Base-by-base conservation (phyloP, 371 early-diverging fungal genomes). In the Gilbertella persicaria region DNA sequence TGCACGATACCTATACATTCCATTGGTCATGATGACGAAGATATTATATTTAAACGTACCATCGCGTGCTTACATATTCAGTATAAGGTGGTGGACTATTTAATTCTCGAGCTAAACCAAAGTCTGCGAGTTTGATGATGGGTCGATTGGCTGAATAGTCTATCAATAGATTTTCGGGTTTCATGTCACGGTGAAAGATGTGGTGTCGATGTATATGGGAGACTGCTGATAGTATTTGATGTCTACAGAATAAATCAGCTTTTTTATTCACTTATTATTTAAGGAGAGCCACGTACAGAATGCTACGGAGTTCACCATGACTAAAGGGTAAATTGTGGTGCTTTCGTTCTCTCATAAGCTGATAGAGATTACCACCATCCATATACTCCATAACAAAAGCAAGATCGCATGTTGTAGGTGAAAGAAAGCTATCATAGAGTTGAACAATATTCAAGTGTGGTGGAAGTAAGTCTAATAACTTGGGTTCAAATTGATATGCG, bases 31-130 rank as follows among this genome's bases (percentile, higher is more conserved):
- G n/a, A n/a, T n/a, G 33, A 45, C 6, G 39, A 36, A 39, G 16
- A n/a, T 4, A 13, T 26, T 33, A 7, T 35, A 26, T 19, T 51
- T 71, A n/a, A n/a, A n/a, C n/a, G n/a, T n/a, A 93, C 98, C 98
- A 98, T 60, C 98, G 78, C 0, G 98, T 98, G 73, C 92, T 91
- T 54, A 98, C 93, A 74, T 98, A 97, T 64, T 93, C 92, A 13
- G 98, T 96, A 54, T 81, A 84, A 30, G 97, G 96, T 4, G 93
- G 90, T 35, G 77, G 64, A 57, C 87, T 87, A 40, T 92, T 83
- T 52, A 92, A 81, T 52, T 94, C 94, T 53, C 93, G 70, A 17
- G 95, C 96, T 17, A 97, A 78, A 5, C 98, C 97, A 76, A 98
- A 94, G 66, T 98, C 98, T 9, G 94, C 97, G 25, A 97, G 84